phyloP scores from a whole-genome alignment of 768 basidiomycete genomes.

The Cystofilobasidium bisporidii region DNA sequence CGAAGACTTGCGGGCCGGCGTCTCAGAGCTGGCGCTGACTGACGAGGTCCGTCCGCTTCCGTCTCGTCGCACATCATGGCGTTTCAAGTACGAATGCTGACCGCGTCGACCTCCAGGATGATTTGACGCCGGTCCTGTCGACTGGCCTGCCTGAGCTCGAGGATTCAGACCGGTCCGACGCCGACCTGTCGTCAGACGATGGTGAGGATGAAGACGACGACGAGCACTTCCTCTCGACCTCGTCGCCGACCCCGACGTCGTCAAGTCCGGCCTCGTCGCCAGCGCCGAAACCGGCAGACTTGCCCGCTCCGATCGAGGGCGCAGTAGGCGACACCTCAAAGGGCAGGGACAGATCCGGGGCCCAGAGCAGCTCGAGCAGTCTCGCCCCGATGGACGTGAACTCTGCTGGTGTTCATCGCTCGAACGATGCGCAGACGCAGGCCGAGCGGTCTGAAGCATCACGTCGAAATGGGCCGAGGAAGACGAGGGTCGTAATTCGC shows the following conservation, averaged over 20 bases:
- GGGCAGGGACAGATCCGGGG: no score
- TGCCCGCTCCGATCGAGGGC: background rate
- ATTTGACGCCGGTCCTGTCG: background rate
- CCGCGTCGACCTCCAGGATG: background rate
- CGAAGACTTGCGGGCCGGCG: slow-evolving; percentile 8
- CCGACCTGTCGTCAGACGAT: background rate
- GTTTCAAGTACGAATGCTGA: background rate
- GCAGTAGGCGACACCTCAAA: no score
- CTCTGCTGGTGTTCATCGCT: no score
- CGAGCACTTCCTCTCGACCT: background rate
- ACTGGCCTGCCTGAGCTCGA: slow-evolving; percentile 9
- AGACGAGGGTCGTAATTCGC: background rate
- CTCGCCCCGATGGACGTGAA: no score
- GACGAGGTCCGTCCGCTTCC: background rate
- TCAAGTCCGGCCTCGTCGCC: background rate
- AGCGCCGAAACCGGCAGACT: background rate
- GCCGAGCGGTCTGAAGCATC: no score
- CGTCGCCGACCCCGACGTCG: background rate
- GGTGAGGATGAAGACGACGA: slow-evolving; percentile 13
- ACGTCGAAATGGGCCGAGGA: background rate
- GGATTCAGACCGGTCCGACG: slow-evolving; percentile 18
- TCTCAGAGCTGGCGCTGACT: background rate
- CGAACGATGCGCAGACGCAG: no score
- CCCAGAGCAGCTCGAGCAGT: no score
- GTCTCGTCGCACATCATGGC: background rate